phyloP scores from a whole-genome alignment of 1,139 yeast species.

The Nakaseomyces glabratus region DNA sequence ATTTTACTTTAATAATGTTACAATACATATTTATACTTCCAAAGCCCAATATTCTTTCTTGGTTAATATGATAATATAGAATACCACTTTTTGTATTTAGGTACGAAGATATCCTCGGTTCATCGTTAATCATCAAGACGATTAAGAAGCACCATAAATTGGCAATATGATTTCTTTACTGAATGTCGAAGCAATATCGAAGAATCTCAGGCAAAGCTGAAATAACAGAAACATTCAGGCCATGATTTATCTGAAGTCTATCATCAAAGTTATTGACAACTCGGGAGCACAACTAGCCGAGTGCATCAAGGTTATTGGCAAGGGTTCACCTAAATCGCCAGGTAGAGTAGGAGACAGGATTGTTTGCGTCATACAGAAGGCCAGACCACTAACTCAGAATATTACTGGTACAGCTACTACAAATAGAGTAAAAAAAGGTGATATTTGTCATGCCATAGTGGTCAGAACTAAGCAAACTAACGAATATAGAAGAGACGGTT shows the following conservation, averaged over 20 bases:
- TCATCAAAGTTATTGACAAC: constrained; percentile 84
- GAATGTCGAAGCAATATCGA: too few species aligned
- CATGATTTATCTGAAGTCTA: constrained; percentile 84
- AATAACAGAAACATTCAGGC: background rate
- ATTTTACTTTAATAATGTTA: too few species aligned
- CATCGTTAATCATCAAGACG: too few species aligned
- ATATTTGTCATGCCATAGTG: constrained; percentile 89
- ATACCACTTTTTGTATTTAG: too few species aligned
- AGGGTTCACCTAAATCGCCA: constrained; percentile 68
- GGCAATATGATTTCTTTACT: too few species aligned
- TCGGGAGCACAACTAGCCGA: constrained; percentile 94
- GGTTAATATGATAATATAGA: too few species aligned
- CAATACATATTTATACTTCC: too few species aligned
- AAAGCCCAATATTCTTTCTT: too few species aligned
- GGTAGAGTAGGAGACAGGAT: constrained; percentile 87
- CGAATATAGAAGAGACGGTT: constrained; percentile 71
- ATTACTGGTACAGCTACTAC: constrained; percentile 61
- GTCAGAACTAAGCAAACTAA: constrained; percentile 88
- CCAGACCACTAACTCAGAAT: constrained; percentile 58
- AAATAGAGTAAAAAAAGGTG: constrained; percentile 88
- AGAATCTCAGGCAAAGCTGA: background rate
- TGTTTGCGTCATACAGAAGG: constrained; percentile 90
- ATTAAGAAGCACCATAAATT: too few species aligned
- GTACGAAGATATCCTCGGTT: too few species aligned
- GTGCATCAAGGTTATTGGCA: constrained; percentile 90